phyloP scores from a whole-genome alignment of 345 rosid species.

The Eucalyptus viminalis region DNA sequence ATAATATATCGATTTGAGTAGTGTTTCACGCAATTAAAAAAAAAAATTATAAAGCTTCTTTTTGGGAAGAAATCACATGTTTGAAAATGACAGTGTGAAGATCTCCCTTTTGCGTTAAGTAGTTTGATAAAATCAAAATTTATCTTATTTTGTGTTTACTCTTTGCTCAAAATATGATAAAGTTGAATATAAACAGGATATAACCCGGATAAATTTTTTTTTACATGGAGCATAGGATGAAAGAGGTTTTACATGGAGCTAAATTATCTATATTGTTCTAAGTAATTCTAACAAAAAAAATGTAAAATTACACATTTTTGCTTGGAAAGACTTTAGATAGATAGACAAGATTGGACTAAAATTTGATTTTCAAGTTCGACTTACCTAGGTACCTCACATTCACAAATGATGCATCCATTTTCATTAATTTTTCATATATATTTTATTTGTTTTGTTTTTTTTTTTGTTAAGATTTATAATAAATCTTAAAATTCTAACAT shows the following conservation, averaged over 20 bases:
- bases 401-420: too few relatives aligned
- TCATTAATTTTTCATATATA: neutral
- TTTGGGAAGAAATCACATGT: neutral
- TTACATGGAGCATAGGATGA: neutral
- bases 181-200: too few relatives aligned
- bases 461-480: neutral
- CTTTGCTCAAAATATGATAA: too few relatives aligned
- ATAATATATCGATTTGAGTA: too few relatives aligned
- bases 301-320: neutral
- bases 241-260: neutral
- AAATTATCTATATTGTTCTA: neutral
- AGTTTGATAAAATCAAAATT: too few relatives aligned
- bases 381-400: too few relatives aligned
- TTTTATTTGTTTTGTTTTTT: too few relatives aligned
- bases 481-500: too few relatives aligned
- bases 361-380: slow-evolving; percentile 2
- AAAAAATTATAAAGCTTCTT: neutral
- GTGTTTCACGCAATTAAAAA: too few relatives aligned
- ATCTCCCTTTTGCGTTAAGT: rapidly evolving
- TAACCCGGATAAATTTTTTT: too few relatives aligned
- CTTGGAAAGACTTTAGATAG: slow-evolving; percentile 1
- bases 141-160: neutral
- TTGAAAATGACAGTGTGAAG: neutral
- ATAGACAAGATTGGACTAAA: neutral
- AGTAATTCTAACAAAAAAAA: neutral